Conservation (phyloP, 371 early-diverging fungal species). For the Lichtheimia ramosa region DNA sequence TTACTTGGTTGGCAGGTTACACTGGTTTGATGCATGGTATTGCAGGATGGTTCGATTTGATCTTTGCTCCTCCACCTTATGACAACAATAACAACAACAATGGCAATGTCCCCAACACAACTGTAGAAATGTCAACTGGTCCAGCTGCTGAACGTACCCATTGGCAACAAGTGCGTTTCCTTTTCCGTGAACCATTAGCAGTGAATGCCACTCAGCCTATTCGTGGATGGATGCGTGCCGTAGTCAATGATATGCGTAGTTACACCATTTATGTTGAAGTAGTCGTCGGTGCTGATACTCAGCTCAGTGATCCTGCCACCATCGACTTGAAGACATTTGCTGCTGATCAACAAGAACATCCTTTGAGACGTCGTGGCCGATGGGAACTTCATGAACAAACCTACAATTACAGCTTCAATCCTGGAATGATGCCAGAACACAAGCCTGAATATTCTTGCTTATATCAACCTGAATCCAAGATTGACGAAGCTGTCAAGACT, state of each 20-base stretch:
- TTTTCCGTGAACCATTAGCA: conserved; percentile 93
- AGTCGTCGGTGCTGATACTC: conserved; percentile 37
- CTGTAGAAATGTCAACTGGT: conserved; percentile 76
- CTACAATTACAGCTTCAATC: conserved; percentile 78
- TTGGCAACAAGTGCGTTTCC: conserved; percentile 97
- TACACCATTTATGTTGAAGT: conserved; percentile 82
- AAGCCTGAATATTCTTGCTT: conserved; percentile 74
- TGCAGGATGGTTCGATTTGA: conserved; percentile 97
- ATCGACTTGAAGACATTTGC: conserved; percentile 18
- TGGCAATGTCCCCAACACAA: conserved; percentile 18
- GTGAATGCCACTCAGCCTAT: conserved; percentile 89
- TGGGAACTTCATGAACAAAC: conserved; percentile 96
- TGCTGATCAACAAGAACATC: conserved; percentile 15
- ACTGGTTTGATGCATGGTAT: conserved; percentile 95
- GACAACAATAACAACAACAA: conserved; percentile 17
- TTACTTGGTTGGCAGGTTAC: conserved; percentile 78
- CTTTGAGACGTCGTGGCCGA: conserved; percentile 61
- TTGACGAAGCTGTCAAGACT: conserved; percentile 12
- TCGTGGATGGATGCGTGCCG: conserved; percentile 83
- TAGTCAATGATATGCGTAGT: conserved; percentile 89
- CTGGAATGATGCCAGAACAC: conserved; percentile 51
- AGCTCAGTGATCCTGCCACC: conserved; percentile 23
- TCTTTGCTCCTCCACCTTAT: conserved; percentile 61
- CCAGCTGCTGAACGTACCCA: conserved; percentile 90
- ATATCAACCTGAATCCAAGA: conserved; percentile 59